phyloP scores from a whole-genome alignment of 2,329 filamentous ascomycete species.

The Colletotrichum cereale region DNA sequence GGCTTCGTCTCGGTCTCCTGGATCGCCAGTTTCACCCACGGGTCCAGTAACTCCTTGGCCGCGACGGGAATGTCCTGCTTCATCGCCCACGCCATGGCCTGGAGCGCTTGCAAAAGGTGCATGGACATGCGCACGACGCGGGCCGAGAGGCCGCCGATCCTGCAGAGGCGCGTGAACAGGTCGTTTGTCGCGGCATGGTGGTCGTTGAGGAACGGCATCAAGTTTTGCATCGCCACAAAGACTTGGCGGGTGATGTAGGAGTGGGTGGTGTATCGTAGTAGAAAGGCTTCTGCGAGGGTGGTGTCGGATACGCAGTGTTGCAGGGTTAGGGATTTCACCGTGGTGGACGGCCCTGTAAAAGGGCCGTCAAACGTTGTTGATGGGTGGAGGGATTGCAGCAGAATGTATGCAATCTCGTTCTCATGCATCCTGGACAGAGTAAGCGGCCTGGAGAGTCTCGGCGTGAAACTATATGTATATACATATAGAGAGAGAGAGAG shows the following conservation, averaged over 20 bases:
- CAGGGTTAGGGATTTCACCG: constrained; percentile 27
- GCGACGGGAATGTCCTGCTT: constrained; percentile 27
- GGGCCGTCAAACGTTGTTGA: constrained; percentile 28
- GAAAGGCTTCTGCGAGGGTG: constrained; percentile 26
- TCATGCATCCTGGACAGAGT: constrained; percentile 29
- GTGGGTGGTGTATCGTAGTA: constrained; percentile 15
- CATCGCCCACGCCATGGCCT: constrained; percentile 39
- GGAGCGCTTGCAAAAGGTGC: constrained; percentile 33
- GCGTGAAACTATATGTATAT: rapidly evolving
- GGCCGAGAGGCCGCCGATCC: constrained; percentile 34
- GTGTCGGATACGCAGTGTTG: constrained; percentile 37
- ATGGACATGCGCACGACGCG: constrained; percentile 37
- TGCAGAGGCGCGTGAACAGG: constrained; percentile 35
- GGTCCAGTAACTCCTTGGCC: constrained; percentile 28
- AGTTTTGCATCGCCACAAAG: constrained; percentile 31
- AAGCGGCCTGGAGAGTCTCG: not conserved
- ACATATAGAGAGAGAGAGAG: too few species aligned
- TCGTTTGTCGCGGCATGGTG: constrained; percentile 20
- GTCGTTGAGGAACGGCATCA: constrained; percentile 36
- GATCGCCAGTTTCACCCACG: constrained; percentile 32
- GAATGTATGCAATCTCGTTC: constrained; percentile 32
- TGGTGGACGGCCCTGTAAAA: constrained; percentile 15
- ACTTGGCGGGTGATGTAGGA: constrained; percentile 35
- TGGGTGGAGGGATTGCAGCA: constrained; percentile 26
- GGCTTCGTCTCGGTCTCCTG: constrained; percentile 34